Evolutionary conservation across 495 filamentous ascomycete genomes (phyloP), one percentile per base, ranked within the genome.

Genomic region (Talaromyces adpressus): DNA sequence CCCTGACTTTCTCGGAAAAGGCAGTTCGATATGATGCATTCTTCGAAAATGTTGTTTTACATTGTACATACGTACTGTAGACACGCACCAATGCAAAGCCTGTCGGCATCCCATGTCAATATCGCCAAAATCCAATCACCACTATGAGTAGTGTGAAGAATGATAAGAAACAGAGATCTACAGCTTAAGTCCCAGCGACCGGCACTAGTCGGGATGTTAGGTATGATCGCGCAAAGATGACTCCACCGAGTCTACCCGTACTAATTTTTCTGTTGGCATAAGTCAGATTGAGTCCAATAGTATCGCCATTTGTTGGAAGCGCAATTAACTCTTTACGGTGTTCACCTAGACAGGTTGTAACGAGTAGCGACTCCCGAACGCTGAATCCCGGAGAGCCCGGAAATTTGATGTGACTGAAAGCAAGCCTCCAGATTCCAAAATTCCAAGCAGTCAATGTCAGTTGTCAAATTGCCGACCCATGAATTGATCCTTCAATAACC

Each of bases 201-300:
- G 34, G 59, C 59, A 30, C 59, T 45, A 61, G 59, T 29, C 52
- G 22, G 51, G 11, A 27, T 29, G 52, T 56, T 56, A 27, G 52
- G 59, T 61, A 61, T 61, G 59, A 61, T 61, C 59, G 59, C 59
- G 59, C 59, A 39, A 49, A 51, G 23, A 7, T 20, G 20, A n/a
- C 6, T 25, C 41, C 41, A n/a, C 36, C 52, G 20, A n/a, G 2
- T 25, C 41, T 23, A n/a, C 36, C 52, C 12, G 52, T 56, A 27
- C 27, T 56, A 56, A 56, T n/a, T 29, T 56, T 56, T 56, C 52
- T 56, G n/a, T 6, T 27, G 52, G 23, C 45, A 9, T 20, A 18
- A 20, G n/a, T 18, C 45, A n/a, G 22, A 49, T 49, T 20, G 45
- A 20, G n/a, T 18, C 45, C 45, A 49, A 49, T 49, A 4, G 18